phyloP scores from a whole-genome alignment of 164 flowering plant species.

The Umbellularia californica region DNA sequence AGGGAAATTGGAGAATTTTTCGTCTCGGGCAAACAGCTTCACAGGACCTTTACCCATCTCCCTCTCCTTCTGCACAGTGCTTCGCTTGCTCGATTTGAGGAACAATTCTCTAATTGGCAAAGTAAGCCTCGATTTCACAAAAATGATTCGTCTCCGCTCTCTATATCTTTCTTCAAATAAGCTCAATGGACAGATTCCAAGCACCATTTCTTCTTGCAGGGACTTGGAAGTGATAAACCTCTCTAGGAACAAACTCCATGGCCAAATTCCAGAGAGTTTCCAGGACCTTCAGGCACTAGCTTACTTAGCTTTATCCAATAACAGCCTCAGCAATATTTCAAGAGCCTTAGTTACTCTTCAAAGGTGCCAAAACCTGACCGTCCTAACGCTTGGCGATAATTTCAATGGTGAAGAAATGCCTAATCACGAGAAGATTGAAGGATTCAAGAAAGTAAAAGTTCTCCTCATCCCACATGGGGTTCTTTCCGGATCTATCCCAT shows the following conservation, averaged over 20 bases:
- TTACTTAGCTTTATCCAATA: conserved; percentile 67
- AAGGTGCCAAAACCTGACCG: conserved; percentile 56
- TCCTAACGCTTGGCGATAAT: conserved; percentile 63
- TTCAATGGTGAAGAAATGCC: conserved; percentile 60
- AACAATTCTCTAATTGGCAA: conserved; percentile 64
- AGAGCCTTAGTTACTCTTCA: conserved; percentile 47
- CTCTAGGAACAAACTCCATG: conserved; percentile 52
- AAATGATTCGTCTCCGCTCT: conserved; percentile 42
- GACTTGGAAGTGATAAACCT: conserved; percentile 50
- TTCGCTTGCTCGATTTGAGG: conserved; percentile 57
- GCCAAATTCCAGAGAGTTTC: conserved; percentile 47
- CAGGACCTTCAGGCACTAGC: conserved; percentile 44
- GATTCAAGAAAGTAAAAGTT: conserved; percentile 45
- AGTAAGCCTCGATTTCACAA: conserved; percentile 45
- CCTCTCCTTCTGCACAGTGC: conserved; percentile 38
- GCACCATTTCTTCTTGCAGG: conserved; percentile 43
- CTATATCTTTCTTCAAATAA: conserved; percentile 75
- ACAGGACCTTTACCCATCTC: conserved; percentile 53
- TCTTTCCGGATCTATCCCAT: conserved; percentile 58
- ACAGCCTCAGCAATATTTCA: conserved; percentile 48
- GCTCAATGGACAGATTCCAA: conserved; percentile 50
- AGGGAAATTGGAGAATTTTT: conserved; percentile 34
- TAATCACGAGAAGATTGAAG: conserved; percentile 30
- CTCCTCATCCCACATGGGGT: conserved; percentile 62
- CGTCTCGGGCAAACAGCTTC: conserved; percentile 58